Evolutionary conservation across 805 yeast genomes (phyloP).

Genomic region (Monosporozyma servazzii): DNA sequence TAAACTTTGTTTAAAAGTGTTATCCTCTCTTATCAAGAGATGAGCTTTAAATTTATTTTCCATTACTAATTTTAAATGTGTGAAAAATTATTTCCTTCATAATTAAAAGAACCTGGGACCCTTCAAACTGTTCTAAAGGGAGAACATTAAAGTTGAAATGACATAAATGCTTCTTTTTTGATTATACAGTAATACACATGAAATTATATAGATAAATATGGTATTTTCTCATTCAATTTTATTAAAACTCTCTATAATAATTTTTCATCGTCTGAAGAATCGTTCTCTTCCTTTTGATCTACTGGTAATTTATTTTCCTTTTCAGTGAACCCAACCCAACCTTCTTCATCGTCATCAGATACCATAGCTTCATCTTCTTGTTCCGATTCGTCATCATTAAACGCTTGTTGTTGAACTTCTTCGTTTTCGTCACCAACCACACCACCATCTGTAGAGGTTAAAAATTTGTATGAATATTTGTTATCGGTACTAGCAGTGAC

Average conservation of each 20-base stretch:
- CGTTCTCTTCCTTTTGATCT: slow-evolving; percentile 10
- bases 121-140: not conserved
- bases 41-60: not conserved
- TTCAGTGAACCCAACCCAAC: slow-evolving; percentile 27
- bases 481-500: slow-evolving; percentile 45
- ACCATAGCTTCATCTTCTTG: slow-evolving; percentile 10
- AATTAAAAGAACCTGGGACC: not conserved
- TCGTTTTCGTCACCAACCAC: slow-evolving; percentile 23
- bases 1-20: not conserved
- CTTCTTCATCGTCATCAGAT: slow-evolving; percentile 33
- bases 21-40: not conserved
- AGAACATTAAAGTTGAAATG: not conserved
- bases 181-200: not conserved
- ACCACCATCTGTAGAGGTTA: slow-evolving; percentile 31
- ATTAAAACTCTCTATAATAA: slow-evolving; percentile 9
- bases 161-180: not conserved
- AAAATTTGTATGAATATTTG: slow-evolving; percentile 45
- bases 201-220: not conserved
- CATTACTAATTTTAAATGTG: not conserved
- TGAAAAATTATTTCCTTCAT: not conserved
- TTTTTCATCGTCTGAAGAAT: slow-evolving; percentile 25
- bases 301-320: slow-evolving; percentile 21
- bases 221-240: not conserved
- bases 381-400: slow-evolving; percentile 26
- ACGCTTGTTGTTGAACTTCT: slow-evolving; percentile 26